Conservation (phyloP, 352 stramenopile genomes). For the Phytopythium litorale region DNA sequence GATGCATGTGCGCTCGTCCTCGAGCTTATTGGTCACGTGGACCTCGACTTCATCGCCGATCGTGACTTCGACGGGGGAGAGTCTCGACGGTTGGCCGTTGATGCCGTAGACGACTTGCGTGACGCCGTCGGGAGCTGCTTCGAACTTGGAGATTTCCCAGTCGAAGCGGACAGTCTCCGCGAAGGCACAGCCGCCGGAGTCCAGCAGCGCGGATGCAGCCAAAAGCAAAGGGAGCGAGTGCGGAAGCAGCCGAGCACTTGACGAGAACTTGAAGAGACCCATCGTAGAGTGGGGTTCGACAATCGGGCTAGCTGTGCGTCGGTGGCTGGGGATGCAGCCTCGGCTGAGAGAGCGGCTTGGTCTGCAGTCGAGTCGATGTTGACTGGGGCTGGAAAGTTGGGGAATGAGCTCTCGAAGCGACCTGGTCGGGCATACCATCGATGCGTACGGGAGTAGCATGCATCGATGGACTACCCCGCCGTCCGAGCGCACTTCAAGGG, state of each 20-base stretch:
- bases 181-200: neutral
- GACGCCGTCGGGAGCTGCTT: conserved; percentile 19
- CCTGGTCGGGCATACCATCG: neutral
- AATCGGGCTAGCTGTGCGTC: neutral
- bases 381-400: neutral
- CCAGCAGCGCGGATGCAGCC: conserved; percentile 11
- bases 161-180: conserved; percentile 4
- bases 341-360: neutral
- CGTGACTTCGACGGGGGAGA: conserved; percentile 24
- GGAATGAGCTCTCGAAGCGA: neutral
- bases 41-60: conserved; percentile 33
- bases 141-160: conserved; percentile 20
- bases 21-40: conserved; percentile 32
- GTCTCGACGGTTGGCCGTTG: conserved; percentile 27
- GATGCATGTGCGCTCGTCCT: conserved; percentile 26
- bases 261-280: neutral
- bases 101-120: conserved; percentile 19
- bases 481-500: neutral
- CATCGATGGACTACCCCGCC: too few relatives aligned
- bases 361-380: neutral
- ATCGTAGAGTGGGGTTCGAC: neutral
- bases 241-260: neutral
- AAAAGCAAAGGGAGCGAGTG: neutral
- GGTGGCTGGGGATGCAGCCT: neutral
- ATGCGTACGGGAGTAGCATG: neutral